Evolutionary conservation across 2,329 filamentous ascomycete genomes (phyloP).

Genomic region (Pseudovirgaria hyperparasitica): DNA sequence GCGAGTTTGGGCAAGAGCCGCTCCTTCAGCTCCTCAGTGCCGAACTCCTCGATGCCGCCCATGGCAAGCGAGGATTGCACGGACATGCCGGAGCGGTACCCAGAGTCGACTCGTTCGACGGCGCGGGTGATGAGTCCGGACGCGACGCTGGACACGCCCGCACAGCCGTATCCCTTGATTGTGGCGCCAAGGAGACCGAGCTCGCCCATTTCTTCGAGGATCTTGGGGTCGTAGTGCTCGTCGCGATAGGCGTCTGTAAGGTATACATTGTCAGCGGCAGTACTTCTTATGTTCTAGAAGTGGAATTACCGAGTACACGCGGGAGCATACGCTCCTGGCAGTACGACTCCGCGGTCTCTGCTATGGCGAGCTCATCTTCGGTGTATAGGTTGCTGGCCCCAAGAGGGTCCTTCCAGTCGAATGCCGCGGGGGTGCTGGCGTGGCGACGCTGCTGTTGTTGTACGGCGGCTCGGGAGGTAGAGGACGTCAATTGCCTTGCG

Average conservation of each 20-base stretch:
- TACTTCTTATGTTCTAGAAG: conserved; percentile 4
- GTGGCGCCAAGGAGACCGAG: conserved; percentile 77
- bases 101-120: conserved; percentile 82
- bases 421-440: conserved; percentile 36
- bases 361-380: conserved; percentile 80
- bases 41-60: conserved; percentile 83
- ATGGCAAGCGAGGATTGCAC: conserved; percentile 89
- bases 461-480: conserved; percentile 14
- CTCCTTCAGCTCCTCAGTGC: conserved; percentile 77
- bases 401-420: conserved; percentile 90
- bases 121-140: conserved; percentile 83
- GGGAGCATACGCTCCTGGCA: conserved; percentile 84
- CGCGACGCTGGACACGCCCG: conserved; percentile 75
- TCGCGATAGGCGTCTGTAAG: conserved; percentile 66
- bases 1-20: conserved; percentile 70
- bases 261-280: conserved; percentile 4
- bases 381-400: conserved; percentile 63
- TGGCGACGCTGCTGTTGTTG: conserved; percentile 20
- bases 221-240: conserved; percentile 74
- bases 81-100: conserved; percentile 85
- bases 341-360: conserved; percentile 83
- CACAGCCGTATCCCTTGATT: conserved; percentile 79
- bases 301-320: conserved; percentile 59
- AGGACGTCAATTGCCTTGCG: conserved; percentile 24
- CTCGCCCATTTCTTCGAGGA: conserved; percentile 85